phyloP scores from a whole-genome alignment of 441 rosid genomes.

The Pelargonium myrrhifolium region DNA sequence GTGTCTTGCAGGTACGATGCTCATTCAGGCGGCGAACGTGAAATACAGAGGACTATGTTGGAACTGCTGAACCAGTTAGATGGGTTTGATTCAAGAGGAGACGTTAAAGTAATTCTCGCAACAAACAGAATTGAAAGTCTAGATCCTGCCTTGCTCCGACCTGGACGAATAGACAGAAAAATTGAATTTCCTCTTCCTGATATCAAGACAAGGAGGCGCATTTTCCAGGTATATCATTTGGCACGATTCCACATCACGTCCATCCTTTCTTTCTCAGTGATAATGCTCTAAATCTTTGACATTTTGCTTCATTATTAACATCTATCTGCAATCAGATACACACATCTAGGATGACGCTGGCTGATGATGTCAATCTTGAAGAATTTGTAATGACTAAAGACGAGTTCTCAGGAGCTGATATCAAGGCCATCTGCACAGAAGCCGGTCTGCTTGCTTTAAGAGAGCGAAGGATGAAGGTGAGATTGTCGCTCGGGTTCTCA shows the following conservation, averaged over 20 bases:
- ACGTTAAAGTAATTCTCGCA: slow-evolving; percentile 92
- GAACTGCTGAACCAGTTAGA: slow-evolving; percentile 91
- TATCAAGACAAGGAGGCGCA: slow-evolving; percentile 86
- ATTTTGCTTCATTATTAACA: background rate
- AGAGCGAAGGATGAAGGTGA: slow-evolving; percentile 1
- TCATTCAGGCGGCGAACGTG: slow-evolving; percentile 96
- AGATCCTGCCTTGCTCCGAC: slow-evolving; percentile 95
- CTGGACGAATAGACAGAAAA: slow-evolving; percentile 95
- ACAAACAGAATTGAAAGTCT: slow-evolving; percentile 90
- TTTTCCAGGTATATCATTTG: slow-evolving; percentile 58
- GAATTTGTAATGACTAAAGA: slow-evolving; percentile 99
- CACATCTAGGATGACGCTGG: slow-evolving; percentile 90
- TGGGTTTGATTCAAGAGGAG: slow-evolving; percentile 96
- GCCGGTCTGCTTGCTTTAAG: slow-evolving; percentile 82
- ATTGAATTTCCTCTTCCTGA: slow-evolving; percentile 97
- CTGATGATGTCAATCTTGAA: slow-evolving; percentile 92
- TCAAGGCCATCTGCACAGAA: slow-evolving; percentile 92
- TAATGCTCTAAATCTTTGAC: no score
- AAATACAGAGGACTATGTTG: slow-evolving; percentile 96
- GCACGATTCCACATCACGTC: no score
- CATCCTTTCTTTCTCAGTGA: no score
- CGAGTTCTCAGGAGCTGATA: slow-evolving; percentile 96
- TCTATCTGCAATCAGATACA: slow-evolving; percentile 48
- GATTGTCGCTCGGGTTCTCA: background rate
- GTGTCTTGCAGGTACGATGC: slow-evolving; percentile 54